These are phyloP conservation scores for Haberlea rhodopensis DNA, from an alignment of 257 asterid genomes.

Conservation along the genomic window DNA sequence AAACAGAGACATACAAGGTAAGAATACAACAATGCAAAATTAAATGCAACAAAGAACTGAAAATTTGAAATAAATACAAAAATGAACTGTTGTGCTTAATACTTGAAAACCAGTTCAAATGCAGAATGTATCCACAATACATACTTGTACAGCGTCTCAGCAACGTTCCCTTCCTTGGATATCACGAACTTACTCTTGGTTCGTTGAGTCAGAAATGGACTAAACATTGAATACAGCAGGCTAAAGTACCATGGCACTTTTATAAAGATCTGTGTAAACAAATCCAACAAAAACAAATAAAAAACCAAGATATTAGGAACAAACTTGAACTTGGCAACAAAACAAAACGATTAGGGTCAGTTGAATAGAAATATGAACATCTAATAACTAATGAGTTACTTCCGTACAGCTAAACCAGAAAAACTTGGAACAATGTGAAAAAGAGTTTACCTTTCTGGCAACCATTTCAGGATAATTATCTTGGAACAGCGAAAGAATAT, in stretches of 20 bases:
- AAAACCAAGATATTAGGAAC: neutral
- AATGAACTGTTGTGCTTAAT: too few relatives aligned
- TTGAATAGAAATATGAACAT: neutral
- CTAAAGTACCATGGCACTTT: conserved; percentile 97
- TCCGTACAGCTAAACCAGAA: too few relatives aligned
- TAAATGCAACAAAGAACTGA: too few relatives aligned
- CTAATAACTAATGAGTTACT: neutral
- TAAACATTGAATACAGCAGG: conserved; percentile 80
- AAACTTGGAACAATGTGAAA: neutral
- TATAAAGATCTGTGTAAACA: conserved; percentile 58
- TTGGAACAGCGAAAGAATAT: conserved; percentile 74
- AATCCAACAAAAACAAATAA: neutral
- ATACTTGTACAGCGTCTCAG: conserved; percentile 93
- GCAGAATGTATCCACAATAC: neutral
- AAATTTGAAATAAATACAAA: too few relatives aligned
- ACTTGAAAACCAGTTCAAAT: neutral
- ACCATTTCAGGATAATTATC: conserved; percentile 98
- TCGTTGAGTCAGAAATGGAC: conserved; percentile 91
- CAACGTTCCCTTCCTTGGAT: conserved; percentile 86
- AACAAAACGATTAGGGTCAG: neutral
- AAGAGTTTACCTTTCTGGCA: conserved; percentile 62
- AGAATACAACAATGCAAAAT: neutral
- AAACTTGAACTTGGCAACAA: neutral
- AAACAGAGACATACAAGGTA: neutral
- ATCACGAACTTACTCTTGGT: conserved; percentile 94